These are phyloP conservation scores for Schwanniomyces occidentalis DNA, from an alignment of 805 yeast species.

Conservation along the genomic window DNA sequence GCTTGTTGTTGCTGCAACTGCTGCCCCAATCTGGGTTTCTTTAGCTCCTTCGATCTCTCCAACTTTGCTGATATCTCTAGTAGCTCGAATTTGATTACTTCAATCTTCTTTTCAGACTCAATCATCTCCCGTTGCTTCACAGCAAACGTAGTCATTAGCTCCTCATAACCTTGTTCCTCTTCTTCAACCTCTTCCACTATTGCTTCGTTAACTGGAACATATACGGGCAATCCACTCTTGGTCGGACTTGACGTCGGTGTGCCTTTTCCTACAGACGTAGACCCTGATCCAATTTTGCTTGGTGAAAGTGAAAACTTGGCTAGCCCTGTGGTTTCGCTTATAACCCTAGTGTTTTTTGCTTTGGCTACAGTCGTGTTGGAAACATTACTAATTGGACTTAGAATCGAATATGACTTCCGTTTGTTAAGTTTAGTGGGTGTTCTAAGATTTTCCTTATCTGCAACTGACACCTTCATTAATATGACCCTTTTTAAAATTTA, in stretches of 20 bases:
- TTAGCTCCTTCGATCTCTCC: constrained; percentile 12
- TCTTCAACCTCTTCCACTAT: constrained; percentile 6
- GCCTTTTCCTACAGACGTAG: not conserved
- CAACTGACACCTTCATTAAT: too few relatives aligned
- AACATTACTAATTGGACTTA: constrained; percentile 8
- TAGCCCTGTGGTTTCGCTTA: constrained; percentile 53
- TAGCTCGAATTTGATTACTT: constrained; percentile 35
- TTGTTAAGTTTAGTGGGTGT: constrained; percentile 10
- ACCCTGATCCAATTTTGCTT: constrained; percentile 1
- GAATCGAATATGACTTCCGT: constrained; percentile 16
- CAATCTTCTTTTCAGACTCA: constrained; percentile 47
- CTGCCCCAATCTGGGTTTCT: too few relatives aligned
- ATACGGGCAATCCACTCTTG: constrained; percentile 32
- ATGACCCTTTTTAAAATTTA: too few relatives aligned
- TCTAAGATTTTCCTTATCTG: constrained; percentile 5
- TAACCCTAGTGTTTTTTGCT: constrained; percentile 26
- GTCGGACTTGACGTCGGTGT: constrained; percentile 4
- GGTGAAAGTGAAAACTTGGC: constrained; percentile 41
- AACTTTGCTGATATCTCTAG: constrained; percentile 24
- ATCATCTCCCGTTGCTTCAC: constrained; percentile 53
- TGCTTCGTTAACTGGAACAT: constrained; percentile 28
- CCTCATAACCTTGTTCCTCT: constrained; percentile 3
- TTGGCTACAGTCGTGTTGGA: constrained; percentile 3
- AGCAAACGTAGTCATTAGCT: constrained; percentile 35
- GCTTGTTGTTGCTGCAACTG: too few relatives aligned